phyloP scores from a whole-genome alignment of 805 yeast species.

The Candida glaebosa region DNA sequence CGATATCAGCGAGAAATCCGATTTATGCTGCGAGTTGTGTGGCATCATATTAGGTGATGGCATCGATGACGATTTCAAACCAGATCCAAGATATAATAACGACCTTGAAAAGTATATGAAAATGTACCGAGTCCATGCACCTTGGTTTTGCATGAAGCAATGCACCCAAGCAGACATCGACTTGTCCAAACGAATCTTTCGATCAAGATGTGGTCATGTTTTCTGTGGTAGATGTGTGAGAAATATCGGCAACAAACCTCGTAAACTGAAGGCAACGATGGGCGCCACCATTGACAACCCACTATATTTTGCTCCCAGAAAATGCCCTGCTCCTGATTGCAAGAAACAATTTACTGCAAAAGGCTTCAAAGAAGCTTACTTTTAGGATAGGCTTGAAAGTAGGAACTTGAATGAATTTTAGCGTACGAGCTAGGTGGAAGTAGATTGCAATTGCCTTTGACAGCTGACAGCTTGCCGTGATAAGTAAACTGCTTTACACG shows the following conservation, averaged over 20 bases:
- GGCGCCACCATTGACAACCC: constrained; percentile 30
- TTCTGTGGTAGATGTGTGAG: constrained; percentile 84
- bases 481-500: too few species aligned
- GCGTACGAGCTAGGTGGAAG: background rate
- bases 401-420: too few species aligned
- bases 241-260: constrained; percentile 50
- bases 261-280: constrained; percentile 15
- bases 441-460: background rate
- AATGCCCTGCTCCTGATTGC: constrained; percentile 57
- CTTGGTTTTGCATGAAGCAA: constrained; percentile 55
- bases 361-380: constrained; percentile 45
- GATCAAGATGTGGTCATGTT: constrained; percentile 74
- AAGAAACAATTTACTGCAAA: constrained; percentile 38
- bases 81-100: constrained; percentile 29
- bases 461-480: too few species aligned
- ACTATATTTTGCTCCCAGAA: constrained; percentile 48
- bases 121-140: constrained; percentile 46
- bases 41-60: constrained; percentile 74
- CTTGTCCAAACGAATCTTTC: constrained; percentile 63
- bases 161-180: constrained; percentile 55
- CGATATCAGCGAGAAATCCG: constrained; percentile 17
- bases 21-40: constrained; percentile 56
- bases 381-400: constrained; percentile 1
- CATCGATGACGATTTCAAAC: constrained; percentile 49
- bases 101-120: constrained; percentile 21